Evolutionary conservation across 176 grass and related monocot species (phyloP).

Genomic region (Eragrostis nindensis): DNA sequence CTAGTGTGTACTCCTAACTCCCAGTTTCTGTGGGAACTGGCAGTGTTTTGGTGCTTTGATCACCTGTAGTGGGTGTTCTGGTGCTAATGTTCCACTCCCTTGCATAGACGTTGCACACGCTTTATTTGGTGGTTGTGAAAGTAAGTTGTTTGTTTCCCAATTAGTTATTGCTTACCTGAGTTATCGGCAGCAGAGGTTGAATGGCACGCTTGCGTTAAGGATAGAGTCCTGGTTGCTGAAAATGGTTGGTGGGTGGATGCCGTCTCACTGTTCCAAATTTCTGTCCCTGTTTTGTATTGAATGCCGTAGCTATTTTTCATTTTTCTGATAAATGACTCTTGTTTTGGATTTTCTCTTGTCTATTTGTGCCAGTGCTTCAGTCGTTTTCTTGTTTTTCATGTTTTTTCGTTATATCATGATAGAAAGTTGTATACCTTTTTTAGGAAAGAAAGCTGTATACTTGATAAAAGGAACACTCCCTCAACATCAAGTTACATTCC

Average conservation of each 20-base stretch:
- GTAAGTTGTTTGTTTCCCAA: constrained; percentile 7
- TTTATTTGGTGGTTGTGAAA: constrained; percentile 12
- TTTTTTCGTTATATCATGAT: neutral
- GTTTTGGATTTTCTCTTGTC: constrained; percentile 20
- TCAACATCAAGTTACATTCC: neutral
- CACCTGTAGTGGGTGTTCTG: constrained; percentile 7
- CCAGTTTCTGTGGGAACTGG: neutral
- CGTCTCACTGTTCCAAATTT: constrained; percentile 19
- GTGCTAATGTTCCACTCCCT: neutral
- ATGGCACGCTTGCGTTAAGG: constrained; percentile 10
- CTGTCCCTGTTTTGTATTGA: constrained; percentile 1
- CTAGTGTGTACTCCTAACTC: neutral
- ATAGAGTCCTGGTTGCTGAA: neutral
- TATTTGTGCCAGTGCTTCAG: neutral
- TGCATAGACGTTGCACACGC: neutral
- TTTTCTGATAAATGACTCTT: neutral
- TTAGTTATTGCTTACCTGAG: constrained; percentile 3
- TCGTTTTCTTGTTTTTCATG: constrained; percentile 33
- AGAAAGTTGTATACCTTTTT: neutral
- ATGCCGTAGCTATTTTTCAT: constrained; percentile 3
- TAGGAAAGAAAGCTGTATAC: neutral
- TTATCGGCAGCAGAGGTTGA: neutral
- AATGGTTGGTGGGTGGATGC: constrained; percentile 24
- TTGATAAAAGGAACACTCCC: constrained; percentile 15
- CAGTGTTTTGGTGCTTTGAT: constrained; percentile 27